These are phyloP conservation scores for Zygnema cylindricum DNA, from an alignment of 139 green algal species.

Conservation along the genomic window DNA sequence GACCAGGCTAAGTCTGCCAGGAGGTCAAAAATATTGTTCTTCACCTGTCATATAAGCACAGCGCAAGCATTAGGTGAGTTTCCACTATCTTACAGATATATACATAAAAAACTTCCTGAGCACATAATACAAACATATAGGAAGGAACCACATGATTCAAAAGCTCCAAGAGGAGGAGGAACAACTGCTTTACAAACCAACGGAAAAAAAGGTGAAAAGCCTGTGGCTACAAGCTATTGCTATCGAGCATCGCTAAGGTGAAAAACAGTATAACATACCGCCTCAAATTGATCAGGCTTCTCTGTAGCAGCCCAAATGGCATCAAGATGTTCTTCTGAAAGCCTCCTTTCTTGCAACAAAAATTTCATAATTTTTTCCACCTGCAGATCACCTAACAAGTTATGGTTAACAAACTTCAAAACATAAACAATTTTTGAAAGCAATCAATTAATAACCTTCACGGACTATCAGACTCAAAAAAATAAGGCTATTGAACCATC, in stretches of 20 bases:
- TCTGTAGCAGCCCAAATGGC: conserved; percentile 83
- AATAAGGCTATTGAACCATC: neutral
- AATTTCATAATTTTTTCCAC: conserved; percentile 68
- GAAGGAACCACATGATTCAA: neutral
- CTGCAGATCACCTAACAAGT: conserved; percentile 3
- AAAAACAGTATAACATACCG: too few relatives aligned
- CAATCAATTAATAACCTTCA: neutral
- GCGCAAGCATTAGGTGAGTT: neutral
- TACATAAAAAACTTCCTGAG: conserved; percentile 26
- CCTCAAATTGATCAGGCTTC: conserved; percentile 85
- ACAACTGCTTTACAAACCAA: neutral
- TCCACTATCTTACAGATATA: neutral
- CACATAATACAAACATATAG: neutral
- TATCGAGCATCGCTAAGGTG: too few relatives aligned
- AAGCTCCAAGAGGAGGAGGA: conserved; percentile 9
- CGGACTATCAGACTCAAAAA: neutral
- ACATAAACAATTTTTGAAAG: neutral
- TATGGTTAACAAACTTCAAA: neutral
- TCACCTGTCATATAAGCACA: conserved; percentile 35
- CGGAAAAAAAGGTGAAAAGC: too few relatives aligned
- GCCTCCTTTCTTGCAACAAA: conserved; percentile 46
- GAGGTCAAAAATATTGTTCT: conserved; percentile 78
- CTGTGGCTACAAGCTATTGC: too few relatives aligned
- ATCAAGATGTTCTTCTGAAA: conserved; percentile 76
- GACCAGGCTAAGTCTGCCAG: conserved; percentile 74